phyloP scores from a whole-genome alignment of 768 basidiomycete genomes.

The Tulasnella sp. region DNA sequence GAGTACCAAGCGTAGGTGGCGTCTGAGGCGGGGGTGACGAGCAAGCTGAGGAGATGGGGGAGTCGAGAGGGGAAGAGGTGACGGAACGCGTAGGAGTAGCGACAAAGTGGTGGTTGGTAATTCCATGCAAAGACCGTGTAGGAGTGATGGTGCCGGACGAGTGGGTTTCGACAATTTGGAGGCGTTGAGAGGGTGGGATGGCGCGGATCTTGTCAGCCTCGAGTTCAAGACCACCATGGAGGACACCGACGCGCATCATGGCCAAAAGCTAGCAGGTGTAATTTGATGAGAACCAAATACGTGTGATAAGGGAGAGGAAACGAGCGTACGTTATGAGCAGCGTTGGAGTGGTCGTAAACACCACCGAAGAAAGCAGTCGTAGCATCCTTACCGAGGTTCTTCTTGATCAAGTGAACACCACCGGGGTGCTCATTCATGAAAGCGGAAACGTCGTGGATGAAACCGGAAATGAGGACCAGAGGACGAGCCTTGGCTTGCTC shows the following conservation, averaged over 20 bases:
- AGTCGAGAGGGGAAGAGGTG: constrained; percentile 30
- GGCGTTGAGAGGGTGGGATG: constrained; percentile 72
- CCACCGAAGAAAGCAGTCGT: constrained; percentile 95
- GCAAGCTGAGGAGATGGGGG: constrained; percentile 28
- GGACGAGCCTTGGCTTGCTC: constrained; percentile 79
- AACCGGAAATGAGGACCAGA: constrained; percentile 83
- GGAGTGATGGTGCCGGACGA: neutral
- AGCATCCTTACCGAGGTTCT: constrained; percentile 87
- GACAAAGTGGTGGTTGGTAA: constrained; percentile 20
- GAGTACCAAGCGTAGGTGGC: constrained; percentile 10
- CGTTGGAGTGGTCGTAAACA: constrained; percentile 86
- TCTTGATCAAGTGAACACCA: constrained; percentile 79
- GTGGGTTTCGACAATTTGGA: constrained; percentile 57
- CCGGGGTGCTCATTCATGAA: constrained; percentile 94
- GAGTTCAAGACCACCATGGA: constrained; percentile 59
- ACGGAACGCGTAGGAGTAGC: constrained; percentile 25
- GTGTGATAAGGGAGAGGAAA: neutral
- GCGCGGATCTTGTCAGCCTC: constrained; percentile 60
- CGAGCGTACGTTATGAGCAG: constrained; percentile 73
- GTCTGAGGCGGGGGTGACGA: constrained; percentile 30
- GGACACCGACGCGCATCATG: constrained; percentile 64
- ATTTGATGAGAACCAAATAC: neutral
- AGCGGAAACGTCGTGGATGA: constrained; percentile 84
- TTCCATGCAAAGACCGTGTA: neutral
- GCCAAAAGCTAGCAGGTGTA: constrained; percentile 49